Evolutionary conservation across 169 alveolate species (phyloP).

Genomic region (Eimeria nieschulzi): DNA sequence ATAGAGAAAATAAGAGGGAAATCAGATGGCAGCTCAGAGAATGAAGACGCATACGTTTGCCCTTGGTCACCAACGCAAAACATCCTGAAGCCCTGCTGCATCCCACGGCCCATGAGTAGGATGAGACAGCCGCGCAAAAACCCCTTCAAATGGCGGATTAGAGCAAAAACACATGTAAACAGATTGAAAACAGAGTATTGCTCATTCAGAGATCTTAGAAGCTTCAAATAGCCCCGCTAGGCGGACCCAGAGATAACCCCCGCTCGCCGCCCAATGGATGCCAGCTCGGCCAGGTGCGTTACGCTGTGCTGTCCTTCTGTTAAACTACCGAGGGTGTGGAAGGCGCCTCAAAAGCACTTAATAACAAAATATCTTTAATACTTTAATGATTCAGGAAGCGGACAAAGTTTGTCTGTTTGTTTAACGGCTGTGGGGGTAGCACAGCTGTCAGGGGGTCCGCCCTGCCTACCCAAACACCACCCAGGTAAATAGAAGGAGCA

Average conservation of each 20-base stretch:
- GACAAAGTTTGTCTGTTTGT: not conserved
- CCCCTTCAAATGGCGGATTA: not conserved
- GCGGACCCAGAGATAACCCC: not conserved
- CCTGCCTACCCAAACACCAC: slow-evolving; percentile 14
- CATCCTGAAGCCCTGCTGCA: not conserved
- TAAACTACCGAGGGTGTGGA: not conserved
- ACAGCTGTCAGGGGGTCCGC: not conserved
- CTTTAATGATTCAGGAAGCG: not conserved
- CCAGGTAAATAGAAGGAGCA: no score
- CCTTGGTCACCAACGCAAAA: not conserved
- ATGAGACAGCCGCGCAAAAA: not conserved
- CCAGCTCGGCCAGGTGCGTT: not conserved
- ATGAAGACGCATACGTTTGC: not conserved
- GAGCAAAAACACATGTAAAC: not conserved
- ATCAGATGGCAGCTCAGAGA: not conserved
- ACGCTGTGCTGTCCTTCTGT: not conserved
- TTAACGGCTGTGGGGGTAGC: not conserved
- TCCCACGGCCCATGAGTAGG: not conserved
- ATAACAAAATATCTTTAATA: not conserved
- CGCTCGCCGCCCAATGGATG: not conserved
- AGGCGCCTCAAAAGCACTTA: not conserved
- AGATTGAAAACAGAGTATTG: slow-evolving; percentile 8
- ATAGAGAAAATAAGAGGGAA: not conserved
- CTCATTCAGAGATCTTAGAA: not conserved
- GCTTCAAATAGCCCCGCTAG: not conserved